phyloP scores from a whole-genome alignment of 108 stramenopile species.

The Tribonema minus region DNA sequence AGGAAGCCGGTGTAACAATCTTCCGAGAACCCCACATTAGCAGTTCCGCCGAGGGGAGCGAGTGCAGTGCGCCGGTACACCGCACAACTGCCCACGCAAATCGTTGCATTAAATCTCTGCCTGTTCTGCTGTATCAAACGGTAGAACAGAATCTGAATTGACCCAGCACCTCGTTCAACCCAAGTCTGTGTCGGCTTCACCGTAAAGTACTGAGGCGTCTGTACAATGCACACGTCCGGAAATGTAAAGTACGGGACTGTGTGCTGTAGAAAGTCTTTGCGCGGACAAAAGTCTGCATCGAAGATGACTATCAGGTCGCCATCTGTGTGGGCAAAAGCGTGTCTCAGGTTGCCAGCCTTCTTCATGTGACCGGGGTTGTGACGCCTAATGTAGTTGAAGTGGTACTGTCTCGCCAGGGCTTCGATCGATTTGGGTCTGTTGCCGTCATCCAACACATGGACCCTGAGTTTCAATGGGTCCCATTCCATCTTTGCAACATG shows the following conservation, averaged over 20 bases:
- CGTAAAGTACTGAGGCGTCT: no score
- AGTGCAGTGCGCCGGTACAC: no score
- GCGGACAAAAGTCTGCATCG: no score
- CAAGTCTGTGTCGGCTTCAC: no score
- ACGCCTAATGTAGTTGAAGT: constrained; percentile 14
- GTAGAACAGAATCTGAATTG: neutral
- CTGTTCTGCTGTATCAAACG: no score
- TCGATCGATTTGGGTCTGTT: constrained; percentile 6
- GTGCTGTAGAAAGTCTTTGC: constrained; percentile 4
- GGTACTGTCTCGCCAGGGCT: constrained; percentile 6
- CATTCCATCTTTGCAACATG: constrained; percentile 2
- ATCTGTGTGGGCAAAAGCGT: constrained; percentile 8
- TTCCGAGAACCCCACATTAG: no score
- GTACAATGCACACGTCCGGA: neutral
- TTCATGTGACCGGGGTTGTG: constrained; percentile 2
- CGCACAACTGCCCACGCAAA: no score
- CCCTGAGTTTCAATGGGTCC: constrained; percentile 1
- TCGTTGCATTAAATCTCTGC: no score
- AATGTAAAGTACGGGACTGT: constrained; percentile 13
- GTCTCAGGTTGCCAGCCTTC: constrained; percentile 26
- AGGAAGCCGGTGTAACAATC: no score
- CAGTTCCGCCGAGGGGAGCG: no score
- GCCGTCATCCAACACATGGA: constrained; percentile 20
- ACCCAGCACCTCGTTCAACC: constrained; percentile 17
- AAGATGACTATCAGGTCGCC: constrained; percentile 23